Evolutionary conservation across 306 rosid genomes (phyloP), one percentile per base, ranked within the genome.

Genomic region (Hippophae rhamnoides): DNA sequence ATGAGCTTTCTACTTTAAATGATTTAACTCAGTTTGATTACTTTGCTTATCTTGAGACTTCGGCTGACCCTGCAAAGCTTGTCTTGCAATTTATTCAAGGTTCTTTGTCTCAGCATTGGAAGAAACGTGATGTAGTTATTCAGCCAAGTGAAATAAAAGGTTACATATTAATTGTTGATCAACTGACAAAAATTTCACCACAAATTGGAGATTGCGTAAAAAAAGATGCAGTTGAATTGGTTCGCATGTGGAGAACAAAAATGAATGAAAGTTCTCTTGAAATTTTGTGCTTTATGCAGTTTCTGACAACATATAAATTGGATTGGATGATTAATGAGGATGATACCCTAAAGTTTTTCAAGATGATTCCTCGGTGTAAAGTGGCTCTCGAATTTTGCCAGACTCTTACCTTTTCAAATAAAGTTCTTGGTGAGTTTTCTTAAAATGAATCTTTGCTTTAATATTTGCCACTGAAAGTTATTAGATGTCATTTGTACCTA

Each of bases 211-310:
- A 78, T 6, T 68, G 45, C n/a, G 69, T 78, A 41, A 69, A 72
- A 52, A 69, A 72, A 12, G 75, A 68, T 69, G 90, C 94, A 13
- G 38, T 50, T 72, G 77, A 79, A 55, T 57, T 88, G 13, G 87
- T 84, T 47, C 5, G 59, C 58, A 65, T 61, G 14, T 72, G 86
- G 86, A 73, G 73, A 75, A 63, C 52, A 1, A 68, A 61, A 62
- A 66, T 78, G 44, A 31, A 47, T 11, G 79, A 66, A 60, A 55
- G 74, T 58, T 73, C 75, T 38, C 52, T 63, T 66, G 82, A 63
- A 67, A 63, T 62, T 72, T 62, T 88, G 66, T 76, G 67, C 47
- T 81, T 82, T 71, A 68, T 88, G 56, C 79, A 63, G 53, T 68
- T 88, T 49, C 12, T 82, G 45, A 66, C 60, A 25, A 41, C 72